Percentiles rank a stretch among this genome's conserved stretches.
Evolutionary conservation across 257 asterid species (phyloP).

Genomic region (Ilex aquifolium): DNA sequence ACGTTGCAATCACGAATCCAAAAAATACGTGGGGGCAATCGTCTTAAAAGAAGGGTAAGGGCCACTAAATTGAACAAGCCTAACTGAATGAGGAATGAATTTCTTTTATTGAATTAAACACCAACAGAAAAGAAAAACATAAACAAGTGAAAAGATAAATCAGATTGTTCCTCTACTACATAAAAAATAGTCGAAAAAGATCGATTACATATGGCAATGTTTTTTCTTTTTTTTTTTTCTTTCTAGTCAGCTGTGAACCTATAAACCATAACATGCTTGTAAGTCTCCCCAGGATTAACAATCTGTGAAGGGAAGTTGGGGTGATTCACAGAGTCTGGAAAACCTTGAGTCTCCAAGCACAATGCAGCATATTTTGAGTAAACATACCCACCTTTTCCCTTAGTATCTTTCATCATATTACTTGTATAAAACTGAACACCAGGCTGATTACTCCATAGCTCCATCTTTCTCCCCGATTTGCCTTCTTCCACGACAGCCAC

Average conservation of each 20-base stretch:
- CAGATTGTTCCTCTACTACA: too few species aligned
- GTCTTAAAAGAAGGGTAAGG: too few species aligned
- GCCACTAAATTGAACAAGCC: too few species aligned
- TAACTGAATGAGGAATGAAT: too few species aligned
- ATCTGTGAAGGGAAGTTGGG: constrained; percentile 72
- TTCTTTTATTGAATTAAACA: too few species aligned
- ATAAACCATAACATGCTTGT: constrained; percentile 62
- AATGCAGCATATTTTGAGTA: constrained; percentile 45
- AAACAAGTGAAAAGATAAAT: too few species aligned
- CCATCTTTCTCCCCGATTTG: constrained; percentile 67
- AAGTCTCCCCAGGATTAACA: constrained; percentile 53
- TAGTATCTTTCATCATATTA: constrained; percentile 38
- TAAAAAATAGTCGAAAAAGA: too few species aligned
- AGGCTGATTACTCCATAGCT: constrained; percentile 70
- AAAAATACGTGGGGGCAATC: too few species aligned
- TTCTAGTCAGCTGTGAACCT: constrained; percentile 46
- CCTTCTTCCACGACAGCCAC: constrained; percentile 45
- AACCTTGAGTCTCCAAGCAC: constrained; percentile 85
- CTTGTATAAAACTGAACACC: constrained; percentile 82
- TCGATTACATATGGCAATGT: too few species aligned
- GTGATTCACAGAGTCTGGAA: constrained; percentile 81
- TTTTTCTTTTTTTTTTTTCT: too few species aligned
- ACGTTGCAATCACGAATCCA: too few species aligned
- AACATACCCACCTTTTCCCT: constrained; percentile 54
- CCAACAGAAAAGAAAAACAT: too few species aligned